phyloP scores from a whole-genome alignment of 192 early-diverging fungal genomes.

The Coemansia sp. region DNA sequence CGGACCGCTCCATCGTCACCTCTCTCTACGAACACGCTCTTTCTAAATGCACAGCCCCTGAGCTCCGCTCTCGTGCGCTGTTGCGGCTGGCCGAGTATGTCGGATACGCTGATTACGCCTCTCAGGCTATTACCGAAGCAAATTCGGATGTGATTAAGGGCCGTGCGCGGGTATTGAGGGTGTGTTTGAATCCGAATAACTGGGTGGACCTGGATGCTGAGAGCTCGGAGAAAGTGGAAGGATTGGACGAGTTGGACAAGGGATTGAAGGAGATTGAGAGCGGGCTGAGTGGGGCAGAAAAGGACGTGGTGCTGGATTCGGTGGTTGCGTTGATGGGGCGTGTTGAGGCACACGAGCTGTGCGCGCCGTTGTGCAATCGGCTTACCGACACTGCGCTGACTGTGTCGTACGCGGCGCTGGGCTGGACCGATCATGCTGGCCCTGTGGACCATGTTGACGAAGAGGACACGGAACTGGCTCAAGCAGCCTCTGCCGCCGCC shows the following conservation, averaged over 20 bases:
- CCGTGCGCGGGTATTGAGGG: slow-evolving; percentile 21
- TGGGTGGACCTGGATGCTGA: slow-evolving; percentile 24
- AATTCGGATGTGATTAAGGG: slow-evolving; percentile 9
- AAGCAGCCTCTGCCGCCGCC: slow-evolving; percentile 30
- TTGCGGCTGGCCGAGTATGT: slow-evolving; percentile 32
- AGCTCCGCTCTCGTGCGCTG: slow-evolving; percentile 29
- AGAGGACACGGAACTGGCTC: not conserved
- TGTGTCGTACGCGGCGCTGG: slow-evolving; percentile 8
- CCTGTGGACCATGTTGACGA: not conserved
- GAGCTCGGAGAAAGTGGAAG: not conserved
- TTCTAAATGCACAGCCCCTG: slow-evolving; percentile 46
- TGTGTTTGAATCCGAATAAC: slow-evolving; percentile 32
- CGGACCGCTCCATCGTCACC: slow-evolving; percentile 45
- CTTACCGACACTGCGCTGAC: slow-evolving; percentile 20
- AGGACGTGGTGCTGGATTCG: slow-evolving; percentile 1
- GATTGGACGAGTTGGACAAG: slow-evolving; percentile 16
- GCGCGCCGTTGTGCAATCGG: slow-evolving; percentile 9
- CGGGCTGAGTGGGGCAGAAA: not conserved
- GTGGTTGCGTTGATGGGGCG: slow-evolving; percentile 15
- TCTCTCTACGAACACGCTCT: slow-evolving; percentile 51
- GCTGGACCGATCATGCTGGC: slow-evolving; percentile 12
- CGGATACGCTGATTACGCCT: slow-evolving; percentile 24
- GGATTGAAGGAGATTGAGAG: slow-evolving; percentile 18
- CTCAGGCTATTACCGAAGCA: slow-evolving; percentile 11
- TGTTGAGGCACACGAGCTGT: slow-evolving; percentile 16